Base-by-base conservation (phyloP, 2,329 filamentous ascomycete genomes). In the Epichloe scottii region DNA sequence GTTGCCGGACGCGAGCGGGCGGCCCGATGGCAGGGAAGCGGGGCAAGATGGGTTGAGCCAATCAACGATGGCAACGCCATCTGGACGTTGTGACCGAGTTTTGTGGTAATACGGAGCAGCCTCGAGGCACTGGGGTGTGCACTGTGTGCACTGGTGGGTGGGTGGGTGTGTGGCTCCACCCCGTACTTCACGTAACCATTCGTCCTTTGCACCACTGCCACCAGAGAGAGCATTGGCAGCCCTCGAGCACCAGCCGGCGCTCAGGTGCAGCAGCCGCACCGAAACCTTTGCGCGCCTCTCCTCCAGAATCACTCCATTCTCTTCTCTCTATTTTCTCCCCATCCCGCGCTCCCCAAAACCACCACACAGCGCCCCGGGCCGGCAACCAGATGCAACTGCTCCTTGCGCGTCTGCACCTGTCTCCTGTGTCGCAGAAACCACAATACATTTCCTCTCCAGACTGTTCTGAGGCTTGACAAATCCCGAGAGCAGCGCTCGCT, bases 311-410 rank as follows among this genome's bases (percentile, higher is more conserved):
- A 30, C 26, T 11, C 26, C 8, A 10, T 11, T 30, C 10, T 30
- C 8, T 30, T 30, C 26, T 30, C 30, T 21, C n/a, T 41, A 30
- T 37, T 41, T 17, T 45, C 38, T 21, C 37, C 33, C 38, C 50
- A 40, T 48, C 40, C 46, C 40, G 21, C 33, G 34, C 37, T 34
- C 38, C 11, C 40, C 51, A 41, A 37, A 48, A 48, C 19, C 17
- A 48, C 43, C 43, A 50, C 34, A 42, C 46, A 46, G 37, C 44
- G 51, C 50, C 19, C 35, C 41, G 34, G 45, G 26, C 42, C 39
- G 17, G 47, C 49, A 19, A 37, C 21, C 51, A 21, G 40, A 53
- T 46, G 51, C 51, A 43, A 54, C 46, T 43, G 26, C 38, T 39
- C 35, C 35, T 51, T 48, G 44, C 50, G 50, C 53, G 30, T 52